Conservation (phyloP, 169 alveolate genomes). For the Miamiensis avidus region DNA sequence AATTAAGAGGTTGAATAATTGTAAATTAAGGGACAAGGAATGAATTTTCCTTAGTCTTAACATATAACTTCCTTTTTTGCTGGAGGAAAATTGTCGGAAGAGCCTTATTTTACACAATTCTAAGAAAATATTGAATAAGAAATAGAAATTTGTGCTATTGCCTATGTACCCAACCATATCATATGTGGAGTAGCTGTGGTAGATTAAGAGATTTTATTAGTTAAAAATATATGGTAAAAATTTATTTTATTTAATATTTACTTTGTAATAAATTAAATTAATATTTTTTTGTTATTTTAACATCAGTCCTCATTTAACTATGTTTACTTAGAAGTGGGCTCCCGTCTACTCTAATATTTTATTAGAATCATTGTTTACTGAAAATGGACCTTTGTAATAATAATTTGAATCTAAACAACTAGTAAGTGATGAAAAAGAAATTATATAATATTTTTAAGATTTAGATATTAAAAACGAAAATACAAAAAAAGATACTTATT, state of each 20-base stretch:
- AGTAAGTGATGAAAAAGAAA: too few species aligned
- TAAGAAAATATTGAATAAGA: background rate
- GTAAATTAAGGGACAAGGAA: too few species aligned
- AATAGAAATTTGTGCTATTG: background rate
- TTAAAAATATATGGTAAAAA: background rate
- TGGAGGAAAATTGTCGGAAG: background rate
- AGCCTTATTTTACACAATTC: background rate
- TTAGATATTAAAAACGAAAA: too few species aligned
- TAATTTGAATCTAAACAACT: background rate
- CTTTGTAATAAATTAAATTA: too few species aligned
- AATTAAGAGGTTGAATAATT: too few species aligned
- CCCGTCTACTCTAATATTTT: background rate
- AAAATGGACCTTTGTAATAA: background rate
- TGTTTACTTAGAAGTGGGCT: background rate
- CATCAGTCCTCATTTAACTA: background rate
- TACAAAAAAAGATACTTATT: too few species aligned
- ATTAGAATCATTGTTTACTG: background rate
- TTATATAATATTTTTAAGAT: too few species aligned
- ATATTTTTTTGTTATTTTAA: too few species aligned
- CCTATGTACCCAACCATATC: background rate
- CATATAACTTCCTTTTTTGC: background rate
- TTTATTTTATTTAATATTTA: too few species aligned
- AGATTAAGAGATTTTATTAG: background rate
- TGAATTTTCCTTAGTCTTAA: background rate
- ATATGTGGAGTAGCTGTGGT: background rate